Percentiles rank a stretch among this genome's conserved stretches.
phyloP scores from a whole-genome alignment of 2,329 filamentous ascomycete genomes.

The Scopulariopsis brevicaulis region DNA sequence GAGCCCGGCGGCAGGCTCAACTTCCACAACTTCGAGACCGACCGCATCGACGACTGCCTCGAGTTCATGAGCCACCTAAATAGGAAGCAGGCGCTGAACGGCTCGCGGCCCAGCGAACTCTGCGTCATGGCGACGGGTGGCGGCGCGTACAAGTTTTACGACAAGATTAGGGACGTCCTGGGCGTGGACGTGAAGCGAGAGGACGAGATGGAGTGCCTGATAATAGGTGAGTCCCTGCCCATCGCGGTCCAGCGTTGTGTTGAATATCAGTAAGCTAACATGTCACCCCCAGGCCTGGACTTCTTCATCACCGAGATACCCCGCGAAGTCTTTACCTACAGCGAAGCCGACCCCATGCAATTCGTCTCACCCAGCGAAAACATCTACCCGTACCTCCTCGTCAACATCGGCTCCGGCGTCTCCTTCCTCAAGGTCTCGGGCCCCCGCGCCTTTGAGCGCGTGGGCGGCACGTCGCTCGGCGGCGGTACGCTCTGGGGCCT shows the following conservation, averaged over 20 bases:
- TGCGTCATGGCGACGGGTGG: conserved; percentile 95
- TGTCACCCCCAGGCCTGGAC: conserved; percentile 57
- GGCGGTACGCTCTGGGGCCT: conserved; percentile 98
- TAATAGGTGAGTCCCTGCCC: conserved; percentile 55
- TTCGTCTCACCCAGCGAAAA: conserved; percentile 68
- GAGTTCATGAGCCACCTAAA: conserved; percentile 83
- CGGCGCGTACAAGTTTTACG: conserved; percentile 94
- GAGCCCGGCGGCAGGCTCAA: conserved; percentile 84
- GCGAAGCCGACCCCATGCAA: conserved; percentile 80
- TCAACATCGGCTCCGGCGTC: conserved; percentile 96
- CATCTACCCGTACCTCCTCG: conserved; percentile 92
- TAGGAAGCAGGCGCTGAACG: conserved; percentile 65
- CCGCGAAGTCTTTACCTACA: conserved; percentile 93
- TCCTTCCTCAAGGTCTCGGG: conserved; percentile 96
- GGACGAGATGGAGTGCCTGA: conserved; percentile 98
- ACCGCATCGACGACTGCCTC: conserved; percentile 85
- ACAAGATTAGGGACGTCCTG: conserved; percentile 72
- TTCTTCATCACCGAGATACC: conserved; percentile 99
- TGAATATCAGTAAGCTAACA: conserved; percentile 7
- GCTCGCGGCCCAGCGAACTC: conserved; percentile 57
- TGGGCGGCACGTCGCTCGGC: conserved; percentile 88
- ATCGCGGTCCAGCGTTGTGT: not conserved
- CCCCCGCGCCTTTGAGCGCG: conserved; percentile 74
- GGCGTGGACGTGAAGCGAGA: conserved; percentile 83
- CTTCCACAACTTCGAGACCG: conserved; percentile 94